Evolutionary conservation across 1,139 yeast species (phyloP).

Genomic region (Blastobotrys persicus): DNA sequence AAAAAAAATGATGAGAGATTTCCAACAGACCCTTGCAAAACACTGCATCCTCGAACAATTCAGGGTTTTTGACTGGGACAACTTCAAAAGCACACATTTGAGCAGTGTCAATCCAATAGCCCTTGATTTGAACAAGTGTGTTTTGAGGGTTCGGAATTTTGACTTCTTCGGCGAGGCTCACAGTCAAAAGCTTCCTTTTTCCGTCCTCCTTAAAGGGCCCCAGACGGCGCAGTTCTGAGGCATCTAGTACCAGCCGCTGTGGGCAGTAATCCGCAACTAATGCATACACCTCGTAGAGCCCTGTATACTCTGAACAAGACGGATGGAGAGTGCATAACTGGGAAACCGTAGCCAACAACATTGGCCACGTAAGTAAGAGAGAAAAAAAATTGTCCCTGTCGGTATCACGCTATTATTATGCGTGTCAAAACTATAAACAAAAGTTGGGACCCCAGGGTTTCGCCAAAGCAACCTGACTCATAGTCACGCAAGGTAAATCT

Average conservation of each 20-base stretch:
- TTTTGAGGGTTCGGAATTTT: neutral
- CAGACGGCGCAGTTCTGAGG: slow-evolving; percentile 5
- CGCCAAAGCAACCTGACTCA: neutral
- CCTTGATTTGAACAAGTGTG: slow-evolving; percentile 1
- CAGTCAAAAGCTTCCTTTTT: neutral
- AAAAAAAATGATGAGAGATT: neutral
- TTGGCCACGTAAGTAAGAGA: neutral
- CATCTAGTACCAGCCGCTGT: neutral
- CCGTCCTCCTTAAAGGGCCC: neutral
- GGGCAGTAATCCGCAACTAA: slow-evolving; percentile 1
- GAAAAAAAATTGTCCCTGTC: too few species aligned
- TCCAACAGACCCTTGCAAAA: slow-evolving; percentile 3
- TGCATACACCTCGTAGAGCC: neutral
- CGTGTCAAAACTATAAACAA: neutral
- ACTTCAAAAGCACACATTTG: slow-evolving; percentile 2
- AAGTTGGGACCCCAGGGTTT: neutral
- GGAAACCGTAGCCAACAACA: slow-evolving; percentile 3
- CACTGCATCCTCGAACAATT: slow-evolving; percentile 3
- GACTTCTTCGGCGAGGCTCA: slow-evolving; percentile 4
- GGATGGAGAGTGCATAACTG: neutral
- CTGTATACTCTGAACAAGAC: neutral
- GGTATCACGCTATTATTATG: neutral
- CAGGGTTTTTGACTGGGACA: slow-evolving; percentile 7
- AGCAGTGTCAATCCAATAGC: slow-evolving; percentile 5
- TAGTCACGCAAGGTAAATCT: neutral